Conservation (phyloP, 306 rosid genomes). For the Acmispon strigosus region DNA sequence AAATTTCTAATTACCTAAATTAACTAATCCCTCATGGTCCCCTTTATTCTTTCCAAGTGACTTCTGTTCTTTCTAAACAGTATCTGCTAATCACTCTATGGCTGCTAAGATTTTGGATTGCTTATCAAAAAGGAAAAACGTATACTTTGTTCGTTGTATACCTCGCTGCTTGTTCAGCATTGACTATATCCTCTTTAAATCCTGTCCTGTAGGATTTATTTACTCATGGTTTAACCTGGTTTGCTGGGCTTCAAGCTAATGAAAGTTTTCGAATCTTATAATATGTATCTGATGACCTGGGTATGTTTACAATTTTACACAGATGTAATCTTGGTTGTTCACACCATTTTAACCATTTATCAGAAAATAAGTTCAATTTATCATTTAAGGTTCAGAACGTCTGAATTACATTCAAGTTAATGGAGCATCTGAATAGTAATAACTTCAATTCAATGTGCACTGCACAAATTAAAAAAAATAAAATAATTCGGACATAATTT, state of each 20-base stretch:
- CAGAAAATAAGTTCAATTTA: neutral
- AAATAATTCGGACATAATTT: no score
- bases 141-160: neutral
- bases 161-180: neutral
- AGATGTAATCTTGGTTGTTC: neutral
- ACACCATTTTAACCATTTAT: neutral
- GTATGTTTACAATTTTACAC: neutral
- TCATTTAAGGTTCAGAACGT: no score
- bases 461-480: no score
- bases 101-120: neutral
- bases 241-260: no score
- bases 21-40: neutral
- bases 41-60: neutral
- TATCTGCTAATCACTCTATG: neutral
- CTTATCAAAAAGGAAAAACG: neutral
- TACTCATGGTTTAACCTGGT: neutral
- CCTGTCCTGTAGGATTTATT: neutral
- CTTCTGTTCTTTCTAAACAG: neutral
- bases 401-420: no score
- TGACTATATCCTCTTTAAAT: neutral
- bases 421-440: no score
- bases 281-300: neutral
- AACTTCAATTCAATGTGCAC: no score
- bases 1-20: neutral
- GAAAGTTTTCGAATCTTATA: neutral